Conservation (phyloP, 2,329 filamentous ascomycete genomes). For the Penicillium nordicum region DNA sequence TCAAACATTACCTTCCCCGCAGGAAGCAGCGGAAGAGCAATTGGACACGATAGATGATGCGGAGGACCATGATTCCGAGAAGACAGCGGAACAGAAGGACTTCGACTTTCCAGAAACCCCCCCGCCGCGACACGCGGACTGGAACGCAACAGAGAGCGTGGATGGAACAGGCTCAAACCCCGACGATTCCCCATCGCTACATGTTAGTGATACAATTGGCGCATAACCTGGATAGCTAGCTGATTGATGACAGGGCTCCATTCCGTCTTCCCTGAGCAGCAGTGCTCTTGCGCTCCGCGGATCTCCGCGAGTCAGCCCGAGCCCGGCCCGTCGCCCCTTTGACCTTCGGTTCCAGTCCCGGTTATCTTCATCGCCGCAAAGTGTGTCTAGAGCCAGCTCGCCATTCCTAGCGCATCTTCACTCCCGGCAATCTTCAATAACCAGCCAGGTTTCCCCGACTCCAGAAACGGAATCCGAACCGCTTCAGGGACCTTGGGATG, state of each 20-base stretch:
- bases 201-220: constrained; percentile 54
- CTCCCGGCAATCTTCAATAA: constrained; percentile 76
- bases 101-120: constrained; percentile 21
- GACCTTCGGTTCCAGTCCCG: constrained; percentile 91
- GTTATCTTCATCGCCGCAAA: constrained; percentile 61
- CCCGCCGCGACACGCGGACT: constrained; percentile 22
- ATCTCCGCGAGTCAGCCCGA: constrained; percentile 67
- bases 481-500: constrained; percentile 85
- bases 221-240: constrained; percentile 55
- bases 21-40: constrained; percentile 22
- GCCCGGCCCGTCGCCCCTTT: constrained; percentile 85
- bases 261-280: constrained; percentile 64
- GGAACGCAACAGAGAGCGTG: constrained; percentile 40
- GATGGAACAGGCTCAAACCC: constrained; percentile 72
- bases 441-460: constrained; percentile 64
- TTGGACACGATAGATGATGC: constrained; percentile 26
- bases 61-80: constrained; percentile 23
- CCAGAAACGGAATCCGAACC: constrained; percentile 64
- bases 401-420: constrained; percentile 73
- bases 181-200: constrained; percentile 79
- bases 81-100: constrained; percentile 15
- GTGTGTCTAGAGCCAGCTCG: constrained; percentile 67
- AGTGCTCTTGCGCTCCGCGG: constrained; percentile 68
- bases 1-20: constrained; percentile 15
- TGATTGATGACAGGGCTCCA: constrained; percentile 48